A percentile compares a stretch with the other conserved stretches of the same genome.
phyloP scores from a whole-genome alignment of 208 protist species.

The Trypanosoma platydactyli region DNA sequence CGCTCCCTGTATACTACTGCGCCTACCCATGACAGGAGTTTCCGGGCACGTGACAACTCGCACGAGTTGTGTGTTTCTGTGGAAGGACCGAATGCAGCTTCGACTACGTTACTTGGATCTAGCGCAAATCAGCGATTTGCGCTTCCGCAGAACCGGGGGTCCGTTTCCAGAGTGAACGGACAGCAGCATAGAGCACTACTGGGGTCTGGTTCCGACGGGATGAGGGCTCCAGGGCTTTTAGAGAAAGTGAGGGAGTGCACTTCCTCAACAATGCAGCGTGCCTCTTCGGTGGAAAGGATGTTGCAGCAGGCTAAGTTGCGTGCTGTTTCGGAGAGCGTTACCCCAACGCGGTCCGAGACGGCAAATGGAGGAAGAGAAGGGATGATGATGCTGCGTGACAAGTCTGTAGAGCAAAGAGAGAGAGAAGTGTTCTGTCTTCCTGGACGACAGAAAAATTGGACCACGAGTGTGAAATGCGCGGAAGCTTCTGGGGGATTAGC shows the following conservation, averaged over 20 bases:
- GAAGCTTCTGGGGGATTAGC: background rate
- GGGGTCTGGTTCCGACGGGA: background rate
- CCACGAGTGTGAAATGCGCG: background rate
- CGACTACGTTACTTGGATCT: background rate
- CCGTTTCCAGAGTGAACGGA: background rate
- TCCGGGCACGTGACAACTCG: background rate
- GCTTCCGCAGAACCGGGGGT: background rate
- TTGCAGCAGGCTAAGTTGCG: slow-evolving; percentile 22
- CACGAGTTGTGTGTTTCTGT: background rate
- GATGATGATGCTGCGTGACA: background rate
- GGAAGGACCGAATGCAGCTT: background rate
- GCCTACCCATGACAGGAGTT: background rate
- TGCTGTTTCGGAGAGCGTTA: slow-evolving; percentile 2
- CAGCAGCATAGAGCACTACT: background rate
- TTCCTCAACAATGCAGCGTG: slow-evolving; percentile 1
- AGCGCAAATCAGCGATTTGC: slow-evolving; percentile 9
- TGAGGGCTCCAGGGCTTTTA: slow-evolving; percentile 1
- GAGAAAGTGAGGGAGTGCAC: slow-evolving; percentile 6
- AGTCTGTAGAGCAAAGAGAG: background rate
- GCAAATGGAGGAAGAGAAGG: no score
- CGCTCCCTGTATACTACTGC: background rate
- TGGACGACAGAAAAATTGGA: background rate
- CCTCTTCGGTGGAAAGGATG: slow-evolving; percentile 27
- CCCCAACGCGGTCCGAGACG: background rate
- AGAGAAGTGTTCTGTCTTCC: background rate